A percentile compares a stretch with the other conserved stretches of the same genome.
These are phyloP conservation scores for Cercospora beticola DNA, from an alignment of 2,329 filamentous ascomycete genomes.

Conservation along the genomic window DNA sequence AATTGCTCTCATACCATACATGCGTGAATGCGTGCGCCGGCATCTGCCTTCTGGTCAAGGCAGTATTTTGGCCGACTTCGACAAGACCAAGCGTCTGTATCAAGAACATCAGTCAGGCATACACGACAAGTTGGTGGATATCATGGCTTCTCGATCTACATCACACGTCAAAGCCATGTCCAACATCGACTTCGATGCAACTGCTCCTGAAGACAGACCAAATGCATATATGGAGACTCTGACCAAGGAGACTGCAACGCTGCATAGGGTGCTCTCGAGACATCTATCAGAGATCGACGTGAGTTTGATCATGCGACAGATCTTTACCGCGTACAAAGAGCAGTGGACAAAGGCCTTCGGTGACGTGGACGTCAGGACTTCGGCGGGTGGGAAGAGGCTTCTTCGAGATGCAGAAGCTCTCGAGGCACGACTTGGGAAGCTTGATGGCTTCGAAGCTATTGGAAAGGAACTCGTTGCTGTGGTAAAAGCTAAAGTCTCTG, in stretches of 20 bases:
- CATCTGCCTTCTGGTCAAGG: constrained; percentile 57
- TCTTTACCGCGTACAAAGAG: constrained; percentile 78
- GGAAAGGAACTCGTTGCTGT: constrained; percentile 46
- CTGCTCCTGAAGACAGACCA: constrained; percentile 29
- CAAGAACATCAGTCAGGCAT: constrained; percentile 90
- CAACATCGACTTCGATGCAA: constrained; percentile 69
- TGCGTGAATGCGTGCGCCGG: constrained; percentile 85
- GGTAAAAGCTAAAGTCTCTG: constrained; percentile 53
- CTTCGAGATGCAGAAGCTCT: constrained; percentile 74
- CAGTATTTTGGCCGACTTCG: constrained; percentile 72
- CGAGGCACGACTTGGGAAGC: constrained; percentile 66
- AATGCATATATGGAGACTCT: constrained; percentile 83
- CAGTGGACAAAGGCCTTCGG: constrained; percentile 72
- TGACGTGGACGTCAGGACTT: constrained; percentile 64
- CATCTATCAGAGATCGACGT: constrained; percentile 76
- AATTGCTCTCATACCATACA: constrained; percentile 80
- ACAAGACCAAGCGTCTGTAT: constrained; percentile 77
- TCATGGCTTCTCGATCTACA: constrained; percentile 77
- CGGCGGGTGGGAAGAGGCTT: constrained; percentile 73
- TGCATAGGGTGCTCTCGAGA: constrained; percentile 80
- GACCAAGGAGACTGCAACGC: constrained; percentile 78
- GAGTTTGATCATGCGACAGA: constrained; percentile 78
- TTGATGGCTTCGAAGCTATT: constrained; percentile 72
- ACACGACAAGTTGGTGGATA: constrained; percentile 89
- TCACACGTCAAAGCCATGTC: constrained; percentile 74